Evolutionary conservation across 768 basidiomycete genomes (phyloP).

Genomic region (Trametes cingulata): DNA sequence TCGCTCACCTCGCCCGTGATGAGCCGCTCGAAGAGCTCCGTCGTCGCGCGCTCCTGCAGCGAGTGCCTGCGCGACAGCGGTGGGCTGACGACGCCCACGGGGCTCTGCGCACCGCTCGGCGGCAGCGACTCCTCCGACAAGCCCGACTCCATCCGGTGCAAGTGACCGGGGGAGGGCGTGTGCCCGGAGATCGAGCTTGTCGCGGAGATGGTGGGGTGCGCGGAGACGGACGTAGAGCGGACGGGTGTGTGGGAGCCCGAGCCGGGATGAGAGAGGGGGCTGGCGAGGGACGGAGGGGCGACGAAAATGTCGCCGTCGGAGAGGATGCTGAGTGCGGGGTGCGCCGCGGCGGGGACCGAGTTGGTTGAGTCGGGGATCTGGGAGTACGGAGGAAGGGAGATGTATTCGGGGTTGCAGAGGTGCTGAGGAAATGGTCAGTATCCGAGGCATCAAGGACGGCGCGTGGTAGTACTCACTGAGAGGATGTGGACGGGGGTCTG

Average conservation of each 20-base stretch:
- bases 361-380: conserved; percentile 35
- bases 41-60: conserved; percentile 41
- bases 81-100: conserved; percentile 3
- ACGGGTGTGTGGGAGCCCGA: conserved; percentile 10
- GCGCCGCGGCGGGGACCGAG: conserved; percentile 10
- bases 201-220: conserved; percentile 1
- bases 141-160: conserved; percentile 9
- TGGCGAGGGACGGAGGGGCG: background rate
- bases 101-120: conserved; percentile 6
- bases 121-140: conserved; percentile 6
- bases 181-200: conserved; percentile 10
- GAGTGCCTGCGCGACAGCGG: conserved; percentile 24
- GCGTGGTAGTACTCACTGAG: conserved; percentile 60
- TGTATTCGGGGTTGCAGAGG: conserved; percentile 80
- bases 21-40: conserved; percentile 67
- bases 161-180: background rate
- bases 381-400: conserved; percentile 75
- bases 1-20: conserved; percentile 82
- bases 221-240: conserved; percentile 7
- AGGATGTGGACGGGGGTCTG: conserved; percentile 86
- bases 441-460: background rate
- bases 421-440: conserved; percentile 48
- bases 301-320: conserved; percentile 14
- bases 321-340: conserved; percentile 11
- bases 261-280: background rate